Percentiles rank a stretch among this genome's conserved stretches.
Evolutionary conservation across 495 filamentous ascomycete genomes (phyloP).

Genomic region (Tuber melanosporum): DNA sequence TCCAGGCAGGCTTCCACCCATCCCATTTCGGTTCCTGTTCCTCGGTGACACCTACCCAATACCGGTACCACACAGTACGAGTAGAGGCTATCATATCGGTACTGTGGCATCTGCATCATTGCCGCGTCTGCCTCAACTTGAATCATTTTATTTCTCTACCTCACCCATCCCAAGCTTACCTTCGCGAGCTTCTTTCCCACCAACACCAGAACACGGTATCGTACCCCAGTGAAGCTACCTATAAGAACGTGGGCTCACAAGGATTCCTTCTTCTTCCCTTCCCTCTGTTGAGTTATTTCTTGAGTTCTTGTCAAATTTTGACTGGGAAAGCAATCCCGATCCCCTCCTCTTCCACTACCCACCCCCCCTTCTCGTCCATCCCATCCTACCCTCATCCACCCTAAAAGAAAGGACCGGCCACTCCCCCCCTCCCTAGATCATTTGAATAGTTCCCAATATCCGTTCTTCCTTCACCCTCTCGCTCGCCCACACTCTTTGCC

Average conservation of each 20-base stretch:
- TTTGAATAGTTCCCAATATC: not conserved
- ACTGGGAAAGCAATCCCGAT: not conserved
- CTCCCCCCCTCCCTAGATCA: not conserved
- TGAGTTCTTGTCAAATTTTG: not conserved
- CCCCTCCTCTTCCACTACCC: not conserved
- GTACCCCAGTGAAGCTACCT: not conserved
- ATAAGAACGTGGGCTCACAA: not conserved
- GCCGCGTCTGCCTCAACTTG: not conserved
- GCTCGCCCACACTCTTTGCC: not conserved
- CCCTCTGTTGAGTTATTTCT: not conserved
- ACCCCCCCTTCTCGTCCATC: not conserved
- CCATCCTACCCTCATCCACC: not conserved
- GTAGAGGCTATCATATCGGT: not conserved
- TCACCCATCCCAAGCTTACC: not conserved
- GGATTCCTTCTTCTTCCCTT: not conserved
- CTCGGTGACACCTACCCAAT: not conserved
- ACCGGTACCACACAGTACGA: not conserved
- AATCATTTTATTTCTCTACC: not conserved
- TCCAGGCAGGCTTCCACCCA: not conserved
- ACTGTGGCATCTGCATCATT: not conserved
- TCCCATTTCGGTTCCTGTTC: not conserved
- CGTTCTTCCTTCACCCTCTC: not conserved
- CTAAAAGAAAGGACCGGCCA: not conserved
- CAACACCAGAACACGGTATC: not conserved
- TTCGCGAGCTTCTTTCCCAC: too few relatives aligned